These are phyloP conservation scores for Rosa rugosa DNA, from an alignment of 306 rosid species.

Conservation along the genomic window DNA sequence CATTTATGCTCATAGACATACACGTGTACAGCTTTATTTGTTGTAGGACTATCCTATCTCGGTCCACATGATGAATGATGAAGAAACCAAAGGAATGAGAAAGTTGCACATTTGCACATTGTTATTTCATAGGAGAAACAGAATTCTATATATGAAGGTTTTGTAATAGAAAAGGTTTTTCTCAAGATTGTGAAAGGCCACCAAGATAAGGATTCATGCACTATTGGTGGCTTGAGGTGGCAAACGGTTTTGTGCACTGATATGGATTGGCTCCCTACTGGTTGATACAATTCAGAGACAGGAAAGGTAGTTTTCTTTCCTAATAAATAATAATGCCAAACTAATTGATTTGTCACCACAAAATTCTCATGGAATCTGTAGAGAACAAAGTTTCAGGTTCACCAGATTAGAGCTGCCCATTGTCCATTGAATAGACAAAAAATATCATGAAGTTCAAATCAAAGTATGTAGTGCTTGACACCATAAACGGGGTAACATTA, in stretches of 20 bases:
- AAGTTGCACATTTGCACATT: not conserved
- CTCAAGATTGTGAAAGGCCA: not conserved
- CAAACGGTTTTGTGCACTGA: not conserved
- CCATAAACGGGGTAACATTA: not conserved
- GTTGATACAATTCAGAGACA: not conserved
- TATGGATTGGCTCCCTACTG: not conserved
- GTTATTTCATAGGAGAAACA: not conserved
- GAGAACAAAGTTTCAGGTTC: not conserved
- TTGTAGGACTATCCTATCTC: not conserved
- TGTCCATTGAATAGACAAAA: not conserved
- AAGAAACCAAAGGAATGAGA: not conserved
- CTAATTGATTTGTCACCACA: not conserved
- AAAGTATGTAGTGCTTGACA: not conserved
- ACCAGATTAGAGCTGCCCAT: conserved; percentile 12
- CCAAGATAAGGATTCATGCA: not conserved
- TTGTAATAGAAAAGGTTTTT: not conserved
- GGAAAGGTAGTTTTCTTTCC: not conserved
- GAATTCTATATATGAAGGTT: not conserved
- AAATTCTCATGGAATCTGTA: not conserved
- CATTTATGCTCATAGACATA: not conserved
- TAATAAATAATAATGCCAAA: not conserved
- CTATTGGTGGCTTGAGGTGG: not conserved
- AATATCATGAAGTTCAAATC: not conserved
- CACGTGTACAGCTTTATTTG: not conserved
- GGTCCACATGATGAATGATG: not conserved